phyloP scores from a whole-genome alignment of 495 filamentous ascomycete species.

The Penicillium crystallinum region DNA sequence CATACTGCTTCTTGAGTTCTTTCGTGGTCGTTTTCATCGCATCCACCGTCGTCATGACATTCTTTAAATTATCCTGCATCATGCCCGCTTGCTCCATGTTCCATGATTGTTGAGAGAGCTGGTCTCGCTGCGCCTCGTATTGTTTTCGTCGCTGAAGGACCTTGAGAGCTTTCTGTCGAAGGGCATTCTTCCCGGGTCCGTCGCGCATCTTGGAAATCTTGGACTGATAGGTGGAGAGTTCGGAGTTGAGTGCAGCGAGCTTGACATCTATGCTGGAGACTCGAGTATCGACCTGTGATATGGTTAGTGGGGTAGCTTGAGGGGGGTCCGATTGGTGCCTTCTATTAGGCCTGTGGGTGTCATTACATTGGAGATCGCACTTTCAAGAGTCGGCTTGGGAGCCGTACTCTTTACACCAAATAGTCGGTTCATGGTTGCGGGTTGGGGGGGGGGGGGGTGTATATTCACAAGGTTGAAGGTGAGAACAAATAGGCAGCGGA shows the following conservation, averaged over 20 bases:
- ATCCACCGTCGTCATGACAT: constrained; percentile 97
- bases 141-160: constrained; percentile 93
- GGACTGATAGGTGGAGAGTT: constrained; percentile 82
- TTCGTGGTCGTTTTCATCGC: constrained; percentile 97
- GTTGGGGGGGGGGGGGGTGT: neutral
- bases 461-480: constrained; percentile 5
- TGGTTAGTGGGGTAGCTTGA: constrained; percentile 2
- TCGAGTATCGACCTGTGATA: constrained; percentile 66
- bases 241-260: constrained; percentile 83
- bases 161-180: constrained; percentile 93
- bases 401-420: constrained; percentile 85
- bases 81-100: constrained; percentile 99
- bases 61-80: constrained; percentile 99
- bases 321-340: constrained; percentile 1
- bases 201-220: constrained; percentile 93
- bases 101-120: constrained; percentile 92
- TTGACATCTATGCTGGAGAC: constrained; percentile 92
- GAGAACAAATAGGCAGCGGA: neutral
- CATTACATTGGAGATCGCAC: constrained; percentile 79
- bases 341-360: neutral
- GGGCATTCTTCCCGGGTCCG: constrained; percentile 86
- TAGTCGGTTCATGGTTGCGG: constrained; percentile 79
- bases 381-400: constrained; percentile 85
- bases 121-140: constrained; percentile 91
- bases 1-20: constrained; percentile 88